A percentile compares a stretch with the other conserved stretches of the same genome.
These are phyloP conservation scores for Lippia alba DNA, from an alignment of 305 asterid species.

Conservation along the genomic window DNA sequence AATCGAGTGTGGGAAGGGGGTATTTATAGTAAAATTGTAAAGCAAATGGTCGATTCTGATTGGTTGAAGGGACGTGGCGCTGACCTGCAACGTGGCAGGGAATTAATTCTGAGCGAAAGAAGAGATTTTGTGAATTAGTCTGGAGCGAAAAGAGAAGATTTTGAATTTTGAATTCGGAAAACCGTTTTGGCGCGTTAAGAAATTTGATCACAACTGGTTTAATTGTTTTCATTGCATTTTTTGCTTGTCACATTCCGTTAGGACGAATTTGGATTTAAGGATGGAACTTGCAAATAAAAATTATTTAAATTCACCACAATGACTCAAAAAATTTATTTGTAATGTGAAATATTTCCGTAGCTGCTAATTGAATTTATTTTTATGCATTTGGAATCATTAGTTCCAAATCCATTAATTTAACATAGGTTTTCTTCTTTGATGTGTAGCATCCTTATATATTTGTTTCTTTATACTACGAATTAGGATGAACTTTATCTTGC, in stretches of 20 bases:
- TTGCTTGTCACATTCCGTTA: too few relatives aligned
- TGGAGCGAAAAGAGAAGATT: neutral
- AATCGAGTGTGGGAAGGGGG: constrained; percentile 13
- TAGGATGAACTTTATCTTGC: neutral
- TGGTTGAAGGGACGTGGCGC: constrained; percentile 29
- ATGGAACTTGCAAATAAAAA: too few relatives aligned
- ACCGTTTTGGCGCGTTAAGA: neutral
- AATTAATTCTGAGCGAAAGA: neutral
- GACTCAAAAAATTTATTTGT: too few relatives aligned
- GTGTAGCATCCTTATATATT: constrained; percentile 4
- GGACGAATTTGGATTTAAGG: too few relatives aligned
- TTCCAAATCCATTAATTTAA: too few relatives aligned
- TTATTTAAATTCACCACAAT: too few relatives aligned
- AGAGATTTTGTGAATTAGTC: neutral
- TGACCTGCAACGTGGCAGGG: constrained; percentile 17
- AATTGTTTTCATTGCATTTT: too few relatives aligned
- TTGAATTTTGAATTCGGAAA: constrained; percentile 15
- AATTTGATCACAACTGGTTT: neutral
- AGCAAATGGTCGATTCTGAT: constrained; percentile 29
- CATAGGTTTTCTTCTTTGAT: too few relatives aligned
- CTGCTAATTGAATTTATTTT: too few relatives aligned
- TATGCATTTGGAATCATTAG: too few relatives aligned
- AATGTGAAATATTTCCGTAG: too few relatives aligned
- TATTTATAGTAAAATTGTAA: constrained; percentile 26
- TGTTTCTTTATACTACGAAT: neutral